A percentile compares a stretch with the other conserved stretches of the same genome.
These are phyloP conservation scores for Schizopora paradoxa DNA, from an alignment of 1,284 basidiomycete genomes.

Conservation along the genomic window DNA sequence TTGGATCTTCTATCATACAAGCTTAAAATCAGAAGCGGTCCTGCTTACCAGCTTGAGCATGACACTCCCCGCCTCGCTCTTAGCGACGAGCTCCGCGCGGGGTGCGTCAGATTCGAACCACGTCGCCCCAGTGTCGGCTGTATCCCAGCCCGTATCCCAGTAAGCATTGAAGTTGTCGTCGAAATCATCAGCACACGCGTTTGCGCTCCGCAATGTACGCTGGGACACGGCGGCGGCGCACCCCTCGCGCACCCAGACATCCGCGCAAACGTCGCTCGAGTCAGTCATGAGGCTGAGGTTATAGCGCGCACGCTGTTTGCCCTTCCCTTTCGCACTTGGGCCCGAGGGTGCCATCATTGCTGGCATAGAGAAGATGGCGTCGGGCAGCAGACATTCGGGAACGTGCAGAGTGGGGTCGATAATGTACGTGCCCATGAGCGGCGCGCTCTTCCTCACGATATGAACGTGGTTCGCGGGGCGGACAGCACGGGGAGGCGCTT, in stretches of 20 bases:
- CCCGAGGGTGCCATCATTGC: background rate
- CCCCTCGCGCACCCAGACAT: conserved; percentile 15
- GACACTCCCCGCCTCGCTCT: conserved; percentile 8
- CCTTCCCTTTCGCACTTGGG: conserved; percentile 8
- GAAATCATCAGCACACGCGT: background rate
- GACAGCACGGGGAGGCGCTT: conserved; percentile 6
- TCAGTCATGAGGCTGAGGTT: conserved; percentile 9
- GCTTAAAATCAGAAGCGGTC: background rate
- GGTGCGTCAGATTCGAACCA: background rate
- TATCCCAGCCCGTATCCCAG: conserved; percentile 11
- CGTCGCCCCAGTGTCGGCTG: background rate
- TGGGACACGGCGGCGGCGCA: background rate
- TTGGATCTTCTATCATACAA: background rate
- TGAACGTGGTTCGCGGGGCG: conserved; percentile 14
- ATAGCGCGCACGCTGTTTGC: background rate
- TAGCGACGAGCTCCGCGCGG: conserved; percentile 8
- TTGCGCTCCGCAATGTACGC: background rate
- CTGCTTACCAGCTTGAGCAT: conserved; percentile 8
- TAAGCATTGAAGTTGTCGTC: conserved; percentile 6
- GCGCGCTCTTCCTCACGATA: conserved; percentile 9
- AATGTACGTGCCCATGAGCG: conserved; percentile 10
- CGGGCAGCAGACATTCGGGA: conserved; percentile 16
- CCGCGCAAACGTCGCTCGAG: conserved; percentile 12
- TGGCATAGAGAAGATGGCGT: conserved; percentile 4
- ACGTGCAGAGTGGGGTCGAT: conserved; percentile 13